These are phyloP conservation scores for Scenedesmus sp. DNA, from an alignment of 163 green algal genomes.

Conservation along the genomic window DNA sequence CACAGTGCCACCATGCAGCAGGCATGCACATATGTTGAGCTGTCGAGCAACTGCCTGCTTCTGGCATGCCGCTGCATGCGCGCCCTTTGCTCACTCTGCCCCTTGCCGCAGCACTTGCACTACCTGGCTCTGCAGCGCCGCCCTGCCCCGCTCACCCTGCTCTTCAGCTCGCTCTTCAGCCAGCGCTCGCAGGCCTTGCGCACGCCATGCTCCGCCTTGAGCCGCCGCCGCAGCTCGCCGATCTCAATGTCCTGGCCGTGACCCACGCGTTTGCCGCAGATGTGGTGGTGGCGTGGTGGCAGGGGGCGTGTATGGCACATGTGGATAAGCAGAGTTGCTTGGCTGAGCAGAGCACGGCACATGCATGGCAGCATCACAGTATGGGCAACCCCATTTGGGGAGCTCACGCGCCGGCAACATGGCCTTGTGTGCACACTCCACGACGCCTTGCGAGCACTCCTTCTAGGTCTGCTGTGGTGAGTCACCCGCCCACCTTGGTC, in stretches of 20 bases:
- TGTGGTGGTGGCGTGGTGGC: neutral
- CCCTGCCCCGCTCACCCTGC: constrained; percentile 51
- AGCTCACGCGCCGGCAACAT: no score
- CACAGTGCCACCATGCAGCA: neutral
- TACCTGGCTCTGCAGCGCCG: neutral
- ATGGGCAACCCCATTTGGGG: no score
- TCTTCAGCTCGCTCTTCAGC: constrained; percentile 68
- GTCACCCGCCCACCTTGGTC: constrained; percentile 21
- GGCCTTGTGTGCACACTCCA: neutral
- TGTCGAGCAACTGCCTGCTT: neutral
- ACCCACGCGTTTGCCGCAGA: neutral
- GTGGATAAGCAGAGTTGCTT: neutral
- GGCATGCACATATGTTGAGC: neutral
- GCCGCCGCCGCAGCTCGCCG: constrained; percentile 57
- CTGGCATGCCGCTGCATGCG: neutral
- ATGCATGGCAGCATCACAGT: no score
- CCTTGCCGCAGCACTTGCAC: neutral
- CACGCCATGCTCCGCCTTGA: constrained; percentile 64
- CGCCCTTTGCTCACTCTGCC: neutral
- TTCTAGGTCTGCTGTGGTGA: neutral
- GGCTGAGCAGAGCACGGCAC: neutral
- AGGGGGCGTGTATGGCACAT: neutral
- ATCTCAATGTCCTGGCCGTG: constrained; percentile 54
- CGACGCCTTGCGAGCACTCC: neutral
- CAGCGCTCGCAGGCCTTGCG: constrained; percentile 74